Percentiles rank a stretch among this genome's conserved stretches.
Conservation (phyloP, 2,329 filamentous ascomycete species). For the Allantophomopsis lycopodina region DNA sequence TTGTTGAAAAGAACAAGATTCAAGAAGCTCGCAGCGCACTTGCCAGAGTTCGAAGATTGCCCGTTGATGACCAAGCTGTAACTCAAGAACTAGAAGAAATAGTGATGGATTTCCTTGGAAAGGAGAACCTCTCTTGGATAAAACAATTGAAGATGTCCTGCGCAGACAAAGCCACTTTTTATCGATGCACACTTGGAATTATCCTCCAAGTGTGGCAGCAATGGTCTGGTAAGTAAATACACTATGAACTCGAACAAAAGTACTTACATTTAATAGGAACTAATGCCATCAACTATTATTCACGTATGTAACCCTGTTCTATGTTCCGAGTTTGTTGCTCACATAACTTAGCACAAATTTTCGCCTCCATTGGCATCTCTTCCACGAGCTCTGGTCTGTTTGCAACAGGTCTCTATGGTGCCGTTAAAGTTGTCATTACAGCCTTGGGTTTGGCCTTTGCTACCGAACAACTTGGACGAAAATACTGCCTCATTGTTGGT, state of each 20-base stretch:
- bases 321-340: no score
- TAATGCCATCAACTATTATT: not conserved
- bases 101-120: not conserved
- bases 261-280: not conserved
- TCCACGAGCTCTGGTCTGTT: not conserved
- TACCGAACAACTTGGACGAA: not conserved
- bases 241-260: no score
- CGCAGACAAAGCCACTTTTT: not conserved
- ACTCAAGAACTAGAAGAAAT: not conserved
- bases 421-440: constrained; percentile 1
- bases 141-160: not conserved
- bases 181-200: not conserved
- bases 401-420: not conserved
- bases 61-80: not conserved
- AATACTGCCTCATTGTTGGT: constrained; percentile 23
- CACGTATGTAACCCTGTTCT: not conserved
- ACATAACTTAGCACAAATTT: constrained; percentile 4
- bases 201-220: not conserved
- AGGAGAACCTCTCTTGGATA: not conserved
- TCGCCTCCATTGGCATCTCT: not conserved
- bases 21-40: not conserved
- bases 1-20: constrained; percentile 28
- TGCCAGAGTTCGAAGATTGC: not conserved
- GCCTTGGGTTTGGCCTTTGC: not conserved
- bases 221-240: not conserved